These are phyloP conservation scores for Staphylotrichum longicolle DNA, from an alignment of 495 filamentous ascomycete genomes.

Conservation along the genomic window DNA sequence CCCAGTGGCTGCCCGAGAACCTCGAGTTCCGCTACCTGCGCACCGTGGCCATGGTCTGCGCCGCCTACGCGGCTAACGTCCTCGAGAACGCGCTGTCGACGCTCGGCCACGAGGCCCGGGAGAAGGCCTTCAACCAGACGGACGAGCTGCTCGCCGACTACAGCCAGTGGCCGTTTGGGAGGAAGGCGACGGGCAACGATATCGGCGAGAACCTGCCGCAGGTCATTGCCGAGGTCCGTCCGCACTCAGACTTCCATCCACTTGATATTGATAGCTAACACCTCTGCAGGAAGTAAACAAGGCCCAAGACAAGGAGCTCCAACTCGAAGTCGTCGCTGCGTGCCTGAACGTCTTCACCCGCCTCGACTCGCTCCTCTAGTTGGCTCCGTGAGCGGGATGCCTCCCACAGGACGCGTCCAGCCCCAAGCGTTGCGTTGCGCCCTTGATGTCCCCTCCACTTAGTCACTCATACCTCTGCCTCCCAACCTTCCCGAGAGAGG, in stretches of 20 bases:
- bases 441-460: neutral
- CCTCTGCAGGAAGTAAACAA: conserved; percentile 65
- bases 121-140: conserved; percentile 92
- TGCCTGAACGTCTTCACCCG: conserved; percentile 96
- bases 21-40: conserved; percentile 89
- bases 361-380: conserved; percentile 85
- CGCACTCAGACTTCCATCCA: neutral
- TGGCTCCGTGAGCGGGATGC: too few species aligned
- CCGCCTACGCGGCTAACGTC: conserved; percentile 96
- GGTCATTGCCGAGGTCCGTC: conserved; percentile 67
- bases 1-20: conserved; percentile 86
- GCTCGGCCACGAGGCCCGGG: conserved; percentile 88
- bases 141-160: conserved; percentile 95
- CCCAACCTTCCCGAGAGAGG: too few species aligned
- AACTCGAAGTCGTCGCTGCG: conserved; percentile 94
- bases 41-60: conserved; percentile 94
- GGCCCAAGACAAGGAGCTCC: conserved; percentile 85
- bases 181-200: conserved; percentile 69
- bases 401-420: neutral
- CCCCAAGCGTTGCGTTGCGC: neutral
- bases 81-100: conserved; percentile 94
- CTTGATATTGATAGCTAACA: conserved; percentile 15
- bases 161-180: conserved; percentile 93
- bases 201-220: conserved; percentile 94
- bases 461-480: neutral